These are phyloP conservation scores for Laetiporus sulphureus DNA, from an alignment of 1,284 basidiomycete genomes.

Conservation along the genomic window DNA sequence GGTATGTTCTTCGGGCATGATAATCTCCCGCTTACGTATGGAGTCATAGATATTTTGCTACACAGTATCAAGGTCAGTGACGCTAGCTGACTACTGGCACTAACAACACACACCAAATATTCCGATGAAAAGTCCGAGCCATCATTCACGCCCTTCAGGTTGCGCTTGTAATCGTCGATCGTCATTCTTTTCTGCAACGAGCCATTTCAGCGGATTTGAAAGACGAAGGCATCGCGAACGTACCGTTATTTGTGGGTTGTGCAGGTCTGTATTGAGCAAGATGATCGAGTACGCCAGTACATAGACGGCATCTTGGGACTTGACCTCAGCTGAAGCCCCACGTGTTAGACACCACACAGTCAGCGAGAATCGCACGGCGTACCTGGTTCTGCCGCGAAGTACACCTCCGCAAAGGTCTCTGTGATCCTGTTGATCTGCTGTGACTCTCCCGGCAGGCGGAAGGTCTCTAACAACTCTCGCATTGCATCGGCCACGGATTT, in stretches of 20 bases:
- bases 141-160: conserved; percentile 91
- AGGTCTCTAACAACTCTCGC: conserved; percentile 90
- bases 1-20: conserved; percentile 97
- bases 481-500: conserved; percentile 94
- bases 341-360: neutral
- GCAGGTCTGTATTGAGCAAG: conserved; percentile 97
- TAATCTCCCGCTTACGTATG: conserved; percentile 91
- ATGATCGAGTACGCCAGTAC: conserved; percentile 95
- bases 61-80: neutral
- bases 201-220: conserved; percentile 8
- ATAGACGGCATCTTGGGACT: conserved; percentile 90
- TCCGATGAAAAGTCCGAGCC: conserved; percentile 80
- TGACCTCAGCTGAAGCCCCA: conserved; percentile 68
- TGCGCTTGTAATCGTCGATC: conserved; percentile 89
- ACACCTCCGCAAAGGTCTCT: conserved; percentile 89
- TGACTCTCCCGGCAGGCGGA: conserved; percentile 92
- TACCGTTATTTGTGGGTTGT: conserved; percentile 93
- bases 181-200: conserved; percentile 84
- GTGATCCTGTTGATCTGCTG: conserved; percentile 95
- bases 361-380: conserved; percentile 16
- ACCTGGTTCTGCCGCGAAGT: conserved; percentile 84
- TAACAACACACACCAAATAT: conserved; percentile 81
- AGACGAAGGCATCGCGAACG: conserved; percentile 21
- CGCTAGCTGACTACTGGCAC: too few relatives aligned
- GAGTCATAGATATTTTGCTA: conserved; percentile 90